Evolutionary conservation across 1,284 basidiomycete genomes (phyloP).

Genomic region (Pholiota adiposa): DNA sequence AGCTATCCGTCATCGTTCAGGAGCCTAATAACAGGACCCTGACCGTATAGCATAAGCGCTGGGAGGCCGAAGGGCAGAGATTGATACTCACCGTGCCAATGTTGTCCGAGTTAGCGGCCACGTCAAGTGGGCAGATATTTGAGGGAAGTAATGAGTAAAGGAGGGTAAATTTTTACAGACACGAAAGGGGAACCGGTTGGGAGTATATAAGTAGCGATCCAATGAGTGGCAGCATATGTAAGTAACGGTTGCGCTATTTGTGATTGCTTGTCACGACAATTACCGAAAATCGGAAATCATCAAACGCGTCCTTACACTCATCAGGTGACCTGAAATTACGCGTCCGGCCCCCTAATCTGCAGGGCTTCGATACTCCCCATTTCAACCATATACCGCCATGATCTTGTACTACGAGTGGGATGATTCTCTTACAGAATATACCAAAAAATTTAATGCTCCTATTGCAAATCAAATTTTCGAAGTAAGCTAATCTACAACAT

Average conservation of each 20-base stretch:
- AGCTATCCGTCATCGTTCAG: slow-evolving; percentile 7
- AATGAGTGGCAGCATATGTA: not conserved
- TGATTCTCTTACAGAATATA: too few species aligned
- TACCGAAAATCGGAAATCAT: slow-evolving; percentile 3
- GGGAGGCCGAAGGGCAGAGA: too few species aligned
- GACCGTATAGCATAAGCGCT: not conserved
- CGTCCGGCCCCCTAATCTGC: not conserved
- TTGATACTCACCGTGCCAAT: not conserved
- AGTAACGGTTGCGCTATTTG: slow-evolving; percentile 1
- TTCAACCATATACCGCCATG: too few species aligned
- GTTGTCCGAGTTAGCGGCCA: not conserved
- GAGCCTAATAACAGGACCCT: not conserved
- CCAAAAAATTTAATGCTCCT: too few species aligned
- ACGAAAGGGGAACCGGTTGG: not conserved
- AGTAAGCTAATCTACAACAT: too few species aligned
- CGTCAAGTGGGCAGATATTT: slow-evolving; percentile 5
- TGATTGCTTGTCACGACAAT: slow-evolving; percentile 1
- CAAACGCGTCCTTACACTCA: not conserved
- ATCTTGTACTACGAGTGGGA: too few species aligned
- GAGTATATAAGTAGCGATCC: not conserved
- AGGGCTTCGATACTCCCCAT: too few species aligned
- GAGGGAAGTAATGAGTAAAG: not conserved
- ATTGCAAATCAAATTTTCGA: too few species aligned
- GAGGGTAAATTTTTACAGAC: slow-evolving; percentile 4
- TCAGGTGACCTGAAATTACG: not conserved